A percentile compares a stretch with the other conserved stretches of the same genome.
phyloP scores from a whole-genome alignment of 768 basidiomycete species.

The Leccinum boreale region DNA sequence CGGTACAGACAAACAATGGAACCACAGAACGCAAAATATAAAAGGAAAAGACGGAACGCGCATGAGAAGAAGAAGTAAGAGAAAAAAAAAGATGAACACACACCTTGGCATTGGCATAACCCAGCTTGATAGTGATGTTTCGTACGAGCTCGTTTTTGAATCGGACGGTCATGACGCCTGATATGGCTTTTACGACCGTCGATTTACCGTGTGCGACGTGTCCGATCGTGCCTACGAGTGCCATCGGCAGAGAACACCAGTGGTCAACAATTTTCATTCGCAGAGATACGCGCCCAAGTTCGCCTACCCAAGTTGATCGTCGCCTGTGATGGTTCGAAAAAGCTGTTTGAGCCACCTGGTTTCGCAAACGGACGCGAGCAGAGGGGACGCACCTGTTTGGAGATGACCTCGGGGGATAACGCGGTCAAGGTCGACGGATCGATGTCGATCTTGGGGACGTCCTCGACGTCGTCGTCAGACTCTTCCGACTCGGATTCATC shows the following conservation, averaged over 20 bases:
- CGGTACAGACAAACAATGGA: slow-evolving; percentile 9
- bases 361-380: not conserved
- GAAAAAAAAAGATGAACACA: slow-evolving; percentile 23
- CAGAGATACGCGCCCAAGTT: not conserved
- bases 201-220: slow-evolving; percentile 99
- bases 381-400: slow-evolving; percentile 70
- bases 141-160: slow-evolving; percentile 99
- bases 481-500: slow-evolving; percentile 74
- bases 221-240: slow-evolving; percentile 83
- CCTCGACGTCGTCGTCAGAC: slow-evolving; percentile 52
- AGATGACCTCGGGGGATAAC: slow-evolving; percentile 85
- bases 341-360: not conserved
- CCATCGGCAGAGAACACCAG: not conserved
- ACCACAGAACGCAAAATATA: not conserved
- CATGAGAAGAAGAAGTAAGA: not conserved
- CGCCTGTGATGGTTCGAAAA: slow-evolving; percentile 51
- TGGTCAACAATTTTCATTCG: not conserved
- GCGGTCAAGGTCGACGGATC: slow-evolving; percentile 83
- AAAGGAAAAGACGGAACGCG: not conserved
- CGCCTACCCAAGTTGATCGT: slow-evolving; percentile 85
- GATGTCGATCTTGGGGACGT: slow-evolving; percentile 65
- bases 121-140: slow-evolving; percentile 89
- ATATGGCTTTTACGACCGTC: slow-evolving; percentile 97
- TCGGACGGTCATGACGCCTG: slow-evolving; percentile 95
- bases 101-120: slow-evolving; percentile 98